Evolutionary conservation across 306 rosid genomes (phyloP), one percentile per base, ranked within the genome.

Genomic region (Vigna unguiculata): DNA sequence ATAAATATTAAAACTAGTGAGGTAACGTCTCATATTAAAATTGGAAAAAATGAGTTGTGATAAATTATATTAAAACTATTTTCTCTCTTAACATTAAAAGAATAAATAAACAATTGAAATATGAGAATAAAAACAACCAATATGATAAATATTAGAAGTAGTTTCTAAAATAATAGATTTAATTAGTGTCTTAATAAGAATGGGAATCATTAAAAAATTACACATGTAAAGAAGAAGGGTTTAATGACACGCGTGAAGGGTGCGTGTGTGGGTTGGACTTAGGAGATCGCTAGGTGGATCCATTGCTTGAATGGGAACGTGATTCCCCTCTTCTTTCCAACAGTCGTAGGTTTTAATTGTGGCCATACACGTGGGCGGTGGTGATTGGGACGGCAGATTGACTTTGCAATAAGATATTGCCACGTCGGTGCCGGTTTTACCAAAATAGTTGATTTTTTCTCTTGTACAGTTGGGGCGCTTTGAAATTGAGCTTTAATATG

Each of bases 361-460:
- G 7, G 20, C 28, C 62, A 12, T 12, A 25, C 58, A 77, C 57
- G 59, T 52, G 83, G 3, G 12, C 6, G 3, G 7, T 15, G 0
- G 0, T 34, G 0, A 49, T 19, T 72, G 74, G 51, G 13, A 0
- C 0, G 1, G 5, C 4, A 3, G 16, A 47, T 32, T 59, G 71
- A 76, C 20, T 16, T 0, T 0, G 3, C 54, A 57, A 58, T 73
- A 66, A 9, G 46, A 73, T 70, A 55, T 36, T 38, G 75, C 72
- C 71, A 72, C 82, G 77, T 2, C 57, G 87, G 74, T 59, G 80
- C 69, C 82, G 77, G 9, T 76, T 51, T 53, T n/a, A 2, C 7
- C 4, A 6, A 72, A 54, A 21, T 0, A 4, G 28, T 75, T 60
- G 30, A 0, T 13, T 19, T 48, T 20, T 4, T 73, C 9, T 16